Conservation (phyloP, 768 basidiomycete species). For the Dioszegia hungarica region DNA sequence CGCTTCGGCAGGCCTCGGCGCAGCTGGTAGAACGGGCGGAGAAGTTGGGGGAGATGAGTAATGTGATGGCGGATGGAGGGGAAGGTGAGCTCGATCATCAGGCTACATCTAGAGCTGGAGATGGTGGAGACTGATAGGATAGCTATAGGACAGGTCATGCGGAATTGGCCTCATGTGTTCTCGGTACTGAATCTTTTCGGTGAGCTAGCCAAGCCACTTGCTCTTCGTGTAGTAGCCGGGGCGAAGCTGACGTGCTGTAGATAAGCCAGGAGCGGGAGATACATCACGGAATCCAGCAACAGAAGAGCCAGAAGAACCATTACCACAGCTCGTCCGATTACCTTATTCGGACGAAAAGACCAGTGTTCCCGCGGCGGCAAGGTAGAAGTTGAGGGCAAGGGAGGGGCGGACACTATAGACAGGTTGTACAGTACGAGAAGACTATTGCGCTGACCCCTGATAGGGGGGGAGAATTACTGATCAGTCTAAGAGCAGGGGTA, state of each 20-base stretch:
- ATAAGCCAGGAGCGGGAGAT: slow-evolving; percentile 14
- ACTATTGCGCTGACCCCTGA: too few species aligned
- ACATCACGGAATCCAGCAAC: slow-evolving; percentile 2
- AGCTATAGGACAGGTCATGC: slow-evolving; percentile 49
- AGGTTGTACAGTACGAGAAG: too few species aligned
- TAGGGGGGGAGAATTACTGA: too few species aligned
- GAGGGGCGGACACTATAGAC: neutral
- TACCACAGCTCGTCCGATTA: slow-evolving; percentile 41
- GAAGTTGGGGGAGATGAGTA: slow-evolving; percentile 47
- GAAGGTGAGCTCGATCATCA: slow-evolving; percentile 45
- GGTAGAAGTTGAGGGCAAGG: neutral
- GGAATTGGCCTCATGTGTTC: slow-evolving; percentile 51
- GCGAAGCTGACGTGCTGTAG: slow-evolving; percentile 3
- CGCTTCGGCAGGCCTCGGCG: slow-evolving; percentile 40
- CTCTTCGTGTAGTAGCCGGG: neutral
- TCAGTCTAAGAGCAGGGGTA: neutral
- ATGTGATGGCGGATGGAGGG: slow-evolving; percentile 50
- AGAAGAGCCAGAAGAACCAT: slow-evolving; percentile 28
- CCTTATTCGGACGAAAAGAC: slow-evolving; percentile 24
- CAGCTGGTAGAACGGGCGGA: slow-evolving; percentile 43
- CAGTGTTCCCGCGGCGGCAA: neutral
- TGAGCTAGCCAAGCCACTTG: slow-evolving; percentile 15
- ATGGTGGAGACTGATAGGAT: neutral
- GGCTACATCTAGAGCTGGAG: neutral
- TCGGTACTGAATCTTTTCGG: slow-evolving; percentile 49